phyloP scores from a whole-genome alignment of 495 filamentous ascomycete genomes.

The Parmelia sp. region DNA sequence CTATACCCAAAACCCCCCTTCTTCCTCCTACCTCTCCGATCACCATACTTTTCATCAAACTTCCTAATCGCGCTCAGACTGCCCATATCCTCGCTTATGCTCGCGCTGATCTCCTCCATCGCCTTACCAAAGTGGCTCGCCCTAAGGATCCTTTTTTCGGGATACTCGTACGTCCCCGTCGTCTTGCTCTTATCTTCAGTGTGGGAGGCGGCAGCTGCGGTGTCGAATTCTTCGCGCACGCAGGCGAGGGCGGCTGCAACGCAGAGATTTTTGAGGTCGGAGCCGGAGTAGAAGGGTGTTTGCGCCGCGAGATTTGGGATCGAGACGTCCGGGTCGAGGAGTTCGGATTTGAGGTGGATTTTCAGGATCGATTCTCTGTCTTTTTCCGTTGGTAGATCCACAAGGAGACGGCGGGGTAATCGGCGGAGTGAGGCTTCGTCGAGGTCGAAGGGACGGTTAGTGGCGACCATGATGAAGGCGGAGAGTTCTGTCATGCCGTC shows the following conservation, averaged over 20 bases:
- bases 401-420: conserved; percentile 74
- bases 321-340: conserved; percentile 60
- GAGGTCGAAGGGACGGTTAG: conserved; percentile 88
- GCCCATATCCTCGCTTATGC: conserved; percentile 92
- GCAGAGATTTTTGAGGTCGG: conserved; percentile 87
- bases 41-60: conserved; percentile 94
- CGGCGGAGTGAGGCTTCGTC: conserved; percentile 86
- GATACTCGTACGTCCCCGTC: conserved; percentile 49
- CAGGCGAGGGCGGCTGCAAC: conserved; percentile 87
- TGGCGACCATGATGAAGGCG: conserved; percentile 99
- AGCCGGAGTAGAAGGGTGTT: conserved; percentile 93
- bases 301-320: conserved; percentile 62
- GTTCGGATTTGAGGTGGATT: conserved; percentile 79
- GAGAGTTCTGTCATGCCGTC: conserved; percentile 82
- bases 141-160: conserved; percentile 59
- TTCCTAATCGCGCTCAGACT: conserved; percentile 78
- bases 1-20: conserved; percentile 63
- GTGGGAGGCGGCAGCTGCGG: conserved; percentile 50
- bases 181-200: conserved; percentile 18
- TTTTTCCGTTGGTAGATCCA: conserved; percentile 74
- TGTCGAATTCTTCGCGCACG: conserved; percentile 74
- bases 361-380: conserved; percentile 74
- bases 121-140: conserved; percentile 74
- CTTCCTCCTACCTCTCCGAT: conserved; percentile 67
- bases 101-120: conserved; percentile 83